phyloP scores from a whole-genome alignment of 345 rosid species.

The Jatropha curcas region DNA sequence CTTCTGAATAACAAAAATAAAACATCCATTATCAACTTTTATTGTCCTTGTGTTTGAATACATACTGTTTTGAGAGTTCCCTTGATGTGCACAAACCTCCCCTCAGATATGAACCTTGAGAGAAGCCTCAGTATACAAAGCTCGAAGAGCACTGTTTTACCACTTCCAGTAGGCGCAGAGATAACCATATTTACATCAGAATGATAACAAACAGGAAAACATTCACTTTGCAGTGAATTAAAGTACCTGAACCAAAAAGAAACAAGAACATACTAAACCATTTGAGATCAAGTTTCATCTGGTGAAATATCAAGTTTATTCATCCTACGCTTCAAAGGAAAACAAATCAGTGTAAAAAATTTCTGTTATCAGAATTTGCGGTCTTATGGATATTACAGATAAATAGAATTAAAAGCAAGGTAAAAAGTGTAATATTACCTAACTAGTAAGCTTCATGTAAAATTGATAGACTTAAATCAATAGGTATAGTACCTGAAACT shows the following conservation, averaged over 20 bases:
- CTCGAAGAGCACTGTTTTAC: constrained; percentile 93
- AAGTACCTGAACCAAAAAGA: constrained; percentile 61
- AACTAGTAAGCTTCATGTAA: constrained; percentile 2
- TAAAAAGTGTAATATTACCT: constrained; percentile 3
- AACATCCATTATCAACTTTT: neutral
- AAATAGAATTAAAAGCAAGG: neutral
- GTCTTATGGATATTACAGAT: neutral
- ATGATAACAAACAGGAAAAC: constrained; percentile 79
- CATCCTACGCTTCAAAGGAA: no score
- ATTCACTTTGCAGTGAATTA: constrained; percentile 93
- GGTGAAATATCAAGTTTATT: neutral
- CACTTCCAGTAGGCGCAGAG: constrained; percentile 99
- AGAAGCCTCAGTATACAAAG: constrained; percentile 89
- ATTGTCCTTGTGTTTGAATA: neutral
- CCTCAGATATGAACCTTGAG: constrained; percentile 62
- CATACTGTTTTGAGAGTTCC: constrained; percentile 94
- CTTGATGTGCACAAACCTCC: constrained; percentile 59
- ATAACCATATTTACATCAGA: constrained; percentile 89
- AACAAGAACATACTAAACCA: neutral
- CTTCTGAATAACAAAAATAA: neutral
- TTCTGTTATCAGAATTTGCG: neutral
- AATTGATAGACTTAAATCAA: constrained; percentile 8
- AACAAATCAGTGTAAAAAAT: no score
- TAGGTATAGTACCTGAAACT: constrained; percentile 58
- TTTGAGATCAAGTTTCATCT: neutral